Percentiles rank a stretch among this genome's conserved stretches.
Conservation (phyloP, 2,329 filamentous ascomycete genomes). For the Aspergillus sergii region DNA sequence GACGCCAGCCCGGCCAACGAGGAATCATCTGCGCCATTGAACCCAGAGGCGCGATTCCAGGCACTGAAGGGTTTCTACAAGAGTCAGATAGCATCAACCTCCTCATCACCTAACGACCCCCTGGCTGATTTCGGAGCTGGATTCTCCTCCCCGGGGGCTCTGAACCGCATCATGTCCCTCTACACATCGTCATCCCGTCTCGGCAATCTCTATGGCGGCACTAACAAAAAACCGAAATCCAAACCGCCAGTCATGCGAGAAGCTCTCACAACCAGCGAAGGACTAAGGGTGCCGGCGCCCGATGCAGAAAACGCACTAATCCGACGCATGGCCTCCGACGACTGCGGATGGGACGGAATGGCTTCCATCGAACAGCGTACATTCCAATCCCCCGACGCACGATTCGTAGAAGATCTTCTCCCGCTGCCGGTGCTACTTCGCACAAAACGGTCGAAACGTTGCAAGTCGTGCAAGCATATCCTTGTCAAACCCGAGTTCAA, state of each 20-base stretch:
- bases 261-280: slow-evolving; percentile 70
- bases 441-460: slow-evolving; percentile 92
- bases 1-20: slow-evolving; percentile 35
- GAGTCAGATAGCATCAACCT: slow-evolving; percentile 69
- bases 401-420: slow-evolving; percentile 73
- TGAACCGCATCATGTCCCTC: slow-evolving; percentile 87
- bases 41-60: slow-evolving; percentile 71
- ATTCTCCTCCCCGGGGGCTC: slow-evolving; percentile 74
- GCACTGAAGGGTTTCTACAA: slow-evolving; percentile 81
- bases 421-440: slow-evolving; percentile 81
- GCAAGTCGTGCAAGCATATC: slow-evolving; percentile 89
- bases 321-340: slow-evolving; percentile 56
- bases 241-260: slow-evolving; percentile 79
- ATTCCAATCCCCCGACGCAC: slow-evolving; percentile 54
- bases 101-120: slow-evolving; percentile 54
- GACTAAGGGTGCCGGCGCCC: slow-evolving; percentile 64
- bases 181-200: slow-evolving; percentile 66
- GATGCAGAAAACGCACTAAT: slow-evolving; percentile 64
- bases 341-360: slow-evolving; percentile 66
- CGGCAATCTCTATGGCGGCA: slow-evolving; percentile 54
- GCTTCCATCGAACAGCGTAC: slow-evolving; percentile 55
- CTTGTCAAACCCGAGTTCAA: slow-evolving; percentile 93
- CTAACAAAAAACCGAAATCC: slow-evolving; percentile 65
- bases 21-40: slow-evolving; percentile 44
- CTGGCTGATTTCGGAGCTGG: slow-evolving; percentile 51